phyloP scores from a whole-genome alignment of 768 basidiomycete genomes.

The Cubamyces lactineus region DNA sequence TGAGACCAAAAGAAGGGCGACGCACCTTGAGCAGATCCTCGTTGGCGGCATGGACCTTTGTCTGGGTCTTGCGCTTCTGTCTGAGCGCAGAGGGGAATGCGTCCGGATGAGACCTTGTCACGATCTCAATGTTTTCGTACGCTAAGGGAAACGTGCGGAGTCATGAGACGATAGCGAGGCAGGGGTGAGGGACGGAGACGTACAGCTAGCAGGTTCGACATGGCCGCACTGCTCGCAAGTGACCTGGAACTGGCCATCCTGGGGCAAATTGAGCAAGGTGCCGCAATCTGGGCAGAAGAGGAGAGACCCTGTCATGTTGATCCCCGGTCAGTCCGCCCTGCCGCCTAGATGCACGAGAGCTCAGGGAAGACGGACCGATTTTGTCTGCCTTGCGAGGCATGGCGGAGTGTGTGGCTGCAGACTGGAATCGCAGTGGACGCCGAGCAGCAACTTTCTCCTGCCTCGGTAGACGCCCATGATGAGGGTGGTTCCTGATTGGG shows the following conservation, averaged over 20 bases:
- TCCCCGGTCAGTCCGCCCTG: neutral
- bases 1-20: neutral
- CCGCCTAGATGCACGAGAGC: neutral
- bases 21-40: conserved; percentile 65
- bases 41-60: conserved; percentile 71
- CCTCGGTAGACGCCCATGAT: neutral
- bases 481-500: neutral
- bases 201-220: conserved; percentile 87
- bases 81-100: conserved; percentile 90
- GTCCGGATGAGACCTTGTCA: conserved; percentile 89
- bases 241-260: conserved; percentile 72
- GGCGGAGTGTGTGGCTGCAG: conserved; percentile 11
- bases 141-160: conserved; percentile 47
- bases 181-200: conserved; percentile 37
- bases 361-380: conserved; percentile 43
- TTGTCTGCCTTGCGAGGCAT: conserved; percentile 45
- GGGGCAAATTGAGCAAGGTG: conserved; percentile 82
- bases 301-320: conserved; percentile 66
- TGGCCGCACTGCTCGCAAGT: conserved; percentile 88
- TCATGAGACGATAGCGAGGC: neutral
- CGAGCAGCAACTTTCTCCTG: conserved; percentile 14
- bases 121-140: conserved; percentile 89
- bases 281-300: conserved; percentile 95
- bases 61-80: conserved; percentile 89
- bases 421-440: neutral